A percentile compares a stretch with the other conserved stretches of the same genome.
Evolutionary conservation across 768 basidiomycete genomes (phyloP).

Genomic region (Pleurotus salmoneostramineus): DNA sequence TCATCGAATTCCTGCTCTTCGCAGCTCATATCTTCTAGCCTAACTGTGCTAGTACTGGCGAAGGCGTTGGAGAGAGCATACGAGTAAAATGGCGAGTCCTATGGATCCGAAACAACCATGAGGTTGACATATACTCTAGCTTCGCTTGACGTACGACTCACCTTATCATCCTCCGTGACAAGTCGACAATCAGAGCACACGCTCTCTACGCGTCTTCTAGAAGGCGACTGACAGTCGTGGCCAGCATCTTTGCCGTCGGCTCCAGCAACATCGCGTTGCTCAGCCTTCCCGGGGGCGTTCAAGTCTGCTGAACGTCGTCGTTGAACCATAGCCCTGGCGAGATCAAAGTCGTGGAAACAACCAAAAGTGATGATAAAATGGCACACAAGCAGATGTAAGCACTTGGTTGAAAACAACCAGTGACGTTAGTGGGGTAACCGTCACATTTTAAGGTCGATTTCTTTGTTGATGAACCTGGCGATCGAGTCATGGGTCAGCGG

Average conservation of each 20-base stretch:
- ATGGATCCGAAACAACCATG: not conserved
- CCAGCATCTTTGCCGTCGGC: too few species aligned
- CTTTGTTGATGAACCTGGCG: not conserved
- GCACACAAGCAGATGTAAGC: not conserved
- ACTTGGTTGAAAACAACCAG: not conserved
- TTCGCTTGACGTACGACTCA: not conserved
- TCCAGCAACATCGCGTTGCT: too few species aligned
- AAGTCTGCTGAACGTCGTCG: not conserved
- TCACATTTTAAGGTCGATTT: not conserved
- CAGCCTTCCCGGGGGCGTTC: too few species aligned
- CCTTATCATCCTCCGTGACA: not conserved
- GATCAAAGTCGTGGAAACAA: not conserved
- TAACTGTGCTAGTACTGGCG: conserved; percentile 1
- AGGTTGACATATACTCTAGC: too few species aligned
- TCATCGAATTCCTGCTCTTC: not conserved
- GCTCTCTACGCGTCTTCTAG: not conserved
- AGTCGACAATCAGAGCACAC: not conserved
- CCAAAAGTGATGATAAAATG: not conserved
- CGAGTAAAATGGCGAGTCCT: not conserved
- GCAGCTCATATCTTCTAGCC: not conserved
- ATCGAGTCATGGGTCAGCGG: not conserved
- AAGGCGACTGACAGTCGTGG: not conserved
- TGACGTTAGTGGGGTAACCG: not conserved
- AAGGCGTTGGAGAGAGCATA: not conserved
- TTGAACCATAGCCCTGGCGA: too few species aligned